These are phyloP conservation scores for Sclerotinia subarctica DNA, from an alignment of 2,329 filamentous ascomycete genomes.

Conservation along the genomic window DNA sequence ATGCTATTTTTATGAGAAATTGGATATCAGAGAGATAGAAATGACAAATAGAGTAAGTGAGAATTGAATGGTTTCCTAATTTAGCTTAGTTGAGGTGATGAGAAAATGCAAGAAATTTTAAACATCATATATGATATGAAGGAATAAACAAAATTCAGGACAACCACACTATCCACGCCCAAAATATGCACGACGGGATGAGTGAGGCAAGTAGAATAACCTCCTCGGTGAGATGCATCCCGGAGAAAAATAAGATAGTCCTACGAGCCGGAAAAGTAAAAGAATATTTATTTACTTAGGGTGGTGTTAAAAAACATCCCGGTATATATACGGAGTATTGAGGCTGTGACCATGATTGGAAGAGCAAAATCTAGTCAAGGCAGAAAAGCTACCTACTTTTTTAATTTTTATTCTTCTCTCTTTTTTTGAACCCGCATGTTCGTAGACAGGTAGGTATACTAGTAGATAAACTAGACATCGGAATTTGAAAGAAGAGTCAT, in stretches of 20 bases:
- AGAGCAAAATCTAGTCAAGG: conserved; percentile 5
- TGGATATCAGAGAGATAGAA: neutral
- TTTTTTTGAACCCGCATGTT: neutral
- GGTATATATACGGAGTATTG: neutral
- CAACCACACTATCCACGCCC: neutral
- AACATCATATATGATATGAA: neutral
- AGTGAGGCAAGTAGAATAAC: conserved; percentile 2
- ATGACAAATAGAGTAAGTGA: neutral
- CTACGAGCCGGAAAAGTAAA: conserved; percentile 2
- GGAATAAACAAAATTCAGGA: neutral
- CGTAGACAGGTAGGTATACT: neutral
- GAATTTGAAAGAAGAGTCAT: conserved; percentile 17
- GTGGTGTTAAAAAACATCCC: neutral
- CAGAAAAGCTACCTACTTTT: conserved; percentile 2
- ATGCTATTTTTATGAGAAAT: neutral
- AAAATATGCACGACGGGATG: conserved; percentile 14
- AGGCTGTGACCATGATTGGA: conserved; percentile 9
- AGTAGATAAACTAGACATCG: neutral
- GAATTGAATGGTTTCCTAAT: no score
- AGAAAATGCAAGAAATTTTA: no score
- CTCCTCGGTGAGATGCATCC: conserved; percentile 13
- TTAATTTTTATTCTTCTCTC: no score
- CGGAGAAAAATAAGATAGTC: neutral
- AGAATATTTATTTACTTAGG: no score
- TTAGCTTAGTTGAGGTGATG: no score